Conservation (phyloP, 2,329 filamentous ascomycete genomes). For the Alternaria arbusti region DNA sequence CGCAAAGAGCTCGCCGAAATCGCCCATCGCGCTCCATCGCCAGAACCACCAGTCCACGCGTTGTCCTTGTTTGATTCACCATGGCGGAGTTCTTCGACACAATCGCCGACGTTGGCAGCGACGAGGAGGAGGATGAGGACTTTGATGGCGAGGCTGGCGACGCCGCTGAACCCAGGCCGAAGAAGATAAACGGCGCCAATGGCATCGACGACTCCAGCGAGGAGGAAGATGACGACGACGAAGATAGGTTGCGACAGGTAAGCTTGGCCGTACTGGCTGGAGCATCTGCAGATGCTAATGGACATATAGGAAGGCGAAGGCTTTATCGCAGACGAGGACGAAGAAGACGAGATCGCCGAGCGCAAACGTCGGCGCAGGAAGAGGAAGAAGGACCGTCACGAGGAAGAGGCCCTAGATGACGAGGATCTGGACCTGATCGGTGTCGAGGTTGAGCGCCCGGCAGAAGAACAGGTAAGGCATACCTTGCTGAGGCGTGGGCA, state of each 20-base stretch:
- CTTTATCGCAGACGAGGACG: constrained; percentile 94
- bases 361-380: constrained; percentile 67
- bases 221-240: constrained; percentile 51
- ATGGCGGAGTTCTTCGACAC: constrained; percentile 73
- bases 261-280: constrained; percentile 9
- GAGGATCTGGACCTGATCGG: constrained; percentile 96
- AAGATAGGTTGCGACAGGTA: constrained; percentile 43
- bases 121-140: constrained; percentile 48
- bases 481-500: not conserved
- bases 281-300: constrained; percentile 19
- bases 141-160: constrained; percentile 38
- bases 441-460: constrained; percentile 73
- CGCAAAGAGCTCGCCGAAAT: constrained; percentile 14
- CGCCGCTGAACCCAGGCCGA: constrained; percentile 26
- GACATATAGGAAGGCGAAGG: constrained; percentile 78
- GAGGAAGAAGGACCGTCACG: constrained; percentile 79
- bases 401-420: constrained; percentile 85
- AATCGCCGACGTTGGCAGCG: constrained; percentile 81
- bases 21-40: constrained; percentile 9
- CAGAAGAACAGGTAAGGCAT: constrained; percentile 68
- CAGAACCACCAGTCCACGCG: constrained; percentile 24
- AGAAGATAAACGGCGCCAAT: constrained; percentile 38
- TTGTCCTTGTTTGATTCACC: constrained; percentile 36
- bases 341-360: constrained; percentile 70
- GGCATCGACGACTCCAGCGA: constrained; percentile 48